These are phyloP conservation scores for Chalciporus piperatus DNA, from an alignment of 768 basidiomycete species.

Conservation along the genomic window DNA sequence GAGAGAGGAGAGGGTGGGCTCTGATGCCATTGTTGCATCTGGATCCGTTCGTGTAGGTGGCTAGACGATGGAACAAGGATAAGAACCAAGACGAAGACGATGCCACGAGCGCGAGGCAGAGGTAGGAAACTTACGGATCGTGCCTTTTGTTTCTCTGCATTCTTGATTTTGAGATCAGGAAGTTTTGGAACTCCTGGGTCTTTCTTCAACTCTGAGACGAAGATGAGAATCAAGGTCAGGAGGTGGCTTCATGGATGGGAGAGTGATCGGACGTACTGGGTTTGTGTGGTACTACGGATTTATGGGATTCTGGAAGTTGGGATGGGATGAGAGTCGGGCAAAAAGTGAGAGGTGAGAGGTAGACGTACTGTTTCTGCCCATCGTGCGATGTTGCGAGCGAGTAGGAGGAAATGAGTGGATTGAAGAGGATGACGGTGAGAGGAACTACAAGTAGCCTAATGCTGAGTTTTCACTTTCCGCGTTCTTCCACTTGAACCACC, in stretches of 20 bases:
- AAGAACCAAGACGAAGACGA: too few species aligned
- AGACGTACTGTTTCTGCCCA: slow-evolving; percentile 27
- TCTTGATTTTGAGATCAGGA: slow-evolving; percentile 63
- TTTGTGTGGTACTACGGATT: slow-evolving; percentile 26
- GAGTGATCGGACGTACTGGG: slow-evolving; percentile 15
- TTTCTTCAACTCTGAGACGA: slow-evolving; percentile 68
- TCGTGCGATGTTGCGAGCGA: slow-evolving; percentile 2
- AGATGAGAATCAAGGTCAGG: background rate
- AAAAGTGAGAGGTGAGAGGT: too few species aligned
- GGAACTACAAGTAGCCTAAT: too few species aligned
- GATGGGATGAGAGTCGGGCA: background rate
- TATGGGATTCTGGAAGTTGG: slow-evolving; percentile 21
- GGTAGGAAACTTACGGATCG: slow-evolving; percentile 35
- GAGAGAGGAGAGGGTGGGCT: slow-evolving; percentile 64
- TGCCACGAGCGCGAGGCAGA: too few species aligned
- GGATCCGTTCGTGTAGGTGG: slow-evolving; percentile 38
- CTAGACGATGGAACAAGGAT: slow-evolving; percentile 6
- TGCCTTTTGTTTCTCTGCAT: slow-evolving; percentile 48
- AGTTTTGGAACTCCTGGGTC: slow-evolving; percentile 88
- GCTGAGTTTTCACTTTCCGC: too few species aligned
- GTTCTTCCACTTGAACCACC: too few species aligned
- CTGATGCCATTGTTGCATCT: slow-evolving; percentile 68
- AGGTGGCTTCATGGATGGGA: slow-evolving; percentile 5
- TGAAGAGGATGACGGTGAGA: too few species aligned
- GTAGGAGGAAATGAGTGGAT: background rate